Evolutionary conservation across 495 filamentous ascomycete species (phyloP), one percentile per base, ranked within the genome.

Genomic region (Penicillium arizonense): DNA sequence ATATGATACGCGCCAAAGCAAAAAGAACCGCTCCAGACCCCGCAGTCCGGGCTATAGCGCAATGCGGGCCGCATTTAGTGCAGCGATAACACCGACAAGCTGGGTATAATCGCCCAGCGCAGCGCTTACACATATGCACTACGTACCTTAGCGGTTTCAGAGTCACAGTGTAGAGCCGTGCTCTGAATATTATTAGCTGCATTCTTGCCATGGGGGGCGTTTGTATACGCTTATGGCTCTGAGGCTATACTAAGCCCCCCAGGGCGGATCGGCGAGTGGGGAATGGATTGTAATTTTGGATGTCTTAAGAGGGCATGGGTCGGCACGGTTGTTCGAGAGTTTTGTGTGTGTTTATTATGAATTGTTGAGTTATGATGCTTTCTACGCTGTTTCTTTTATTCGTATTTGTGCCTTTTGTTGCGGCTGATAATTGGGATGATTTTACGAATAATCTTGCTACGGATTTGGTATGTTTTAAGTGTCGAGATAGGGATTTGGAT

Each of bases 371-470:
- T 13, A 45, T 34, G 26, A 58, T 55, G 45, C 36, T 26, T 37
- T 14, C n/a, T 13, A 60, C 41, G 32, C 50, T 53, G 10, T 44
- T 56, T 26, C 34, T 23, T 46, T 36, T 71, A 23, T 18, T 61
- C n/a, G 47, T 65, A 28, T 24, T 61, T 37, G 30, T 58, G 20
- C 47, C 56, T 7, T 53, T 57, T 40, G 55, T 61, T 38, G 12
- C 55, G 6, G 56, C 61, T 12, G 52, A 61, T 36, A 67, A 61
- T 50, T 75, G 74, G 68, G 76, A 79, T 58, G 72, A 81, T 39
- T 81, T 84, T 55, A 66, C 75, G 8, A 77, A 83, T 57, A 81
- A 83, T 52, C 67, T 78, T 56, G 73, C 72, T 4, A 77, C 71
- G 18, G 76, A 79, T 42, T 62, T 77, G 59, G 73, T 76, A 59